phyloP scores from a whole-genome alignment of 179 eudicot species.

The Patellifolia procumbens region DNA sequence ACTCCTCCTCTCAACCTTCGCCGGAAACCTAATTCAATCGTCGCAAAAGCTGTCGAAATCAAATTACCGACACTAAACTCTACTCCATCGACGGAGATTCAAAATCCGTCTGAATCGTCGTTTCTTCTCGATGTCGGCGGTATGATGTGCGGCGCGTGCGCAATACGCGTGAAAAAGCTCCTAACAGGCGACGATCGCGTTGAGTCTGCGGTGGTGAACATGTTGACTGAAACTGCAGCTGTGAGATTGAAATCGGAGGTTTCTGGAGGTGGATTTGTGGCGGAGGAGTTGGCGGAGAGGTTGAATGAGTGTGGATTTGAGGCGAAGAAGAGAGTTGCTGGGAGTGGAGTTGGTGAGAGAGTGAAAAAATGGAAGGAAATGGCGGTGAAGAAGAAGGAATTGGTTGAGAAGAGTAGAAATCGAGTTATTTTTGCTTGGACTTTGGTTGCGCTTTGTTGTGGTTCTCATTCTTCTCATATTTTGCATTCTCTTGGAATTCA shows the following conservation, averaged over 20 bases:
- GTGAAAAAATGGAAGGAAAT: constrained; percentile 85
- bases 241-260: constrained; percentile 53
- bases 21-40: constrained; percentile 20
- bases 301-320: constrained; percentile 81
- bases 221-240: constrained; percentile 94
- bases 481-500: constrained; percentile 88
- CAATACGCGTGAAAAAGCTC: constrained; percentile 67
- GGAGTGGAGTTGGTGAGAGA: constrained; percentile 70
- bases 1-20: neutral
- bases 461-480: constrained; percentile 78
- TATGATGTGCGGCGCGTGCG: constrained; percentile 97
- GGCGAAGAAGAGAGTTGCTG: constrained; percentile 59
- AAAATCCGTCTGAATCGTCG: constrained; percentile 27
- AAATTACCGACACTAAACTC: constrained; percentile 23
- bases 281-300: constrained; percentile 65
- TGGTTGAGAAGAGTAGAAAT: constrained; percentile 59
- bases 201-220: constrained; percentile 85
- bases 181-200: constrained; percentile 71
- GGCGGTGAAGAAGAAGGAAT: constrained; percentile 57
- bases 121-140: constrained; percentile 79
- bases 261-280: constrained; percentile 32
- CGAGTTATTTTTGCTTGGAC: constrained; percentile 87
- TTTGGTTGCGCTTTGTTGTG: constrained; percentile 88
- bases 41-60: constrained; percentile 45
- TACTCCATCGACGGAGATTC: neutral